Conservation (phyloP, 805 yeast species). For the Cyberlindnera petersonii region DNA sequence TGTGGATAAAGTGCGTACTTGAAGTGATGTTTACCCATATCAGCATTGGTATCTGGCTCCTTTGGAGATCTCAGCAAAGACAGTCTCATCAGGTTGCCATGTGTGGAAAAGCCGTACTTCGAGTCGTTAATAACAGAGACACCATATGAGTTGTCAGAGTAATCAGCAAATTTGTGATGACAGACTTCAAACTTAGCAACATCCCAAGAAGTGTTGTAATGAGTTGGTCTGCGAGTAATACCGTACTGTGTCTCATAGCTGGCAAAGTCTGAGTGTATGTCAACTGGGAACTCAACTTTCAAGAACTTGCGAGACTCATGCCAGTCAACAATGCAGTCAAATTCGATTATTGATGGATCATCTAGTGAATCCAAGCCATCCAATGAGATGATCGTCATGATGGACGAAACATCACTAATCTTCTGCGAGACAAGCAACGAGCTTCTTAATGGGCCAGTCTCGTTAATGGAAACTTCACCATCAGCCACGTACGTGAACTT, state of each 20-base stretch:
- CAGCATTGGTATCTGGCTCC: conserved; percentile 92
- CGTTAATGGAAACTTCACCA: conserved; percentile 36
- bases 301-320: conserved; percentile 81
- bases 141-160: conserved; percentile 83
- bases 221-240: conserved; percentile 86
- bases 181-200: conserved; percentile 95
- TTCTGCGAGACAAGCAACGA: conserved; percentile 59
- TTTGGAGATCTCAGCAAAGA: conserved; percentile 88
- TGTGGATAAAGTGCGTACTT: conserved; percentile 86
- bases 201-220: conserved; percentile 94
- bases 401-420: conserved; percentile 52
- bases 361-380: conserved; percentile 44
- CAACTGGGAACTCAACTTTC: conserved; percentile 94
- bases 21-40: conserved; percentile 83
- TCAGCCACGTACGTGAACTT: conserved; percentile 51
- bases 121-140: conserved; percentile 78
- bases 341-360: conserved; percentile 41
- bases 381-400: conserved; percentile 67
- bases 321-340: conserved; percentile 73
- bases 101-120: conserved; percentile 90
- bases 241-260: conserved; percentile 95
- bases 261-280: conserved; percentile 70
- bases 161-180: conserved; percentile 90
- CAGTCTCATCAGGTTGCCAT: conserved; percentile 87
- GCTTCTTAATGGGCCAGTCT: conserved; percentile 55